Base-by-base conservation (phyloP, 305 asterid species). In the Lippia alba region DNA sequence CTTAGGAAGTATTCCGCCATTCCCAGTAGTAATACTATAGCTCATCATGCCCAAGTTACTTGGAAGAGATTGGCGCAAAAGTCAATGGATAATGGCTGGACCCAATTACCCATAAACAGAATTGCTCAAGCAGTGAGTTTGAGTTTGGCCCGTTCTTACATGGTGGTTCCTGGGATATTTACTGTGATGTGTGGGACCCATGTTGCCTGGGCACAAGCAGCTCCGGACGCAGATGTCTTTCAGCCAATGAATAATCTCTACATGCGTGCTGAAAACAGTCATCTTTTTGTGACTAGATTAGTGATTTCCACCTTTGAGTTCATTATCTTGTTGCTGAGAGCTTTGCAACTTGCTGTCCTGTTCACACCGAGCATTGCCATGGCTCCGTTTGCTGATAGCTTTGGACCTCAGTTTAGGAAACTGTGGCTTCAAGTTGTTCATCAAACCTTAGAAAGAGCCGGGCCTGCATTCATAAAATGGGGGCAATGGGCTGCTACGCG, bases 401-500 rank as follows among this genome's bases (percentile, higher is more conserved):
- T 85, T 74, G 97, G 98, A 44, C 94, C 91, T 1, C 60, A 50
- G 70, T 92, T 81, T 66, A 69, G 97, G 76, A 86, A 90, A 79
- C 34, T 80, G 19, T 92, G 98, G 98, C 96, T 93, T 72, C 89
- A 78, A 56, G 81, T 91, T 58, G 92, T 95, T 72, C 99, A 82
- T 76, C 89, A 79, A 44, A 95, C 99, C 6, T 83, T 95, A n/a
- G 98, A 92, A 80, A 79, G 80, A 78, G 99, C 98, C n/a, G 99
- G 99, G 8, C 99, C 99, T 9, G 99, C 98, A 2, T 95, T 95
- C 76, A 95, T 95, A 79, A 95, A 95, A 81, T 95, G 99, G 99
- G 99, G 99, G 76, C 99, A 95, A 77, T 95, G 99, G 99, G 98
- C 98, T 12, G 99, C 99, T 57, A 89, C 99, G 36, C 86, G 99